A percentile compares a stretch with the other conserved stretches of the same genome.
phyloP scores from a whole-genome alignment of 768 basidiomycete genomes.

The Podaxis carcinomalis region DNA sequence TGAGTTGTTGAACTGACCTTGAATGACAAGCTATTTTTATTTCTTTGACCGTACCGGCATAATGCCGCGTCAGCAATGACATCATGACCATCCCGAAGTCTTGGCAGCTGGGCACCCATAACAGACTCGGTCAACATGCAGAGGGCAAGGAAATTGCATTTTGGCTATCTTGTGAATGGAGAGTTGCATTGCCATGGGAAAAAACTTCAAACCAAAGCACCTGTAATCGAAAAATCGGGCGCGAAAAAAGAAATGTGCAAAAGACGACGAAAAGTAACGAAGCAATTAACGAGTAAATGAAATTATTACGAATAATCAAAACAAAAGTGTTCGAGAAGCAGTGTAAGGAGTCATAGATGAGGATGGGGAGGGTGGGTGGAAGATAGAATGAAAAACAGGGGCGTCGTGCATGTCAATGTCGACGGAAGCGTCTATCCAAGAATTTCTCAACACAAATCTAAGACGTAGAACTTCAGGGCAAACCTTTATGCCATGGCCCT shows the following conservation, averaged over 20 bases:
- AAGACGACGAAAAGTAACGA: background rate
- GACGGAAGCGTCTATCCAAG: background rate
- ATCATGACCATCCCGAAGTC: background rate
- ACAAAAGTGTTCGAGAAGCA: background rate
- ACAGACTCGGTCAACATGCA: no score
- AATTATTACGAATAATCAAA: background rate
- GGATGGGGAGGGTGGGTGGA: background rate
- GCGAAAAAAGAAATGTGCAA: background rate
- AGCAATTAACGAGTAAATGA: background rate
- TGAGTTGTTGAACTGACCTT: no score
- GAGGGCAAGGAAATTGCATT: background rate
- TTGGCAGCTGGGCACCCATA: background rate
- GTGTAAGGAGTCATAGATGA: background rate
- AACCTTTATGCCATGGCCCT: slow-evolving; percentile 18
- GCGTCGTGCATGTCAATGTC: background rate
- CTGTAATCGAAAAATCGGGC: background rate
- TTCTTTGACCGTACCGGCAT: no score
- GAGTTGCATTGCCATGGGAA: background rate
- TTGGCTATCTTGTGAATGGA: slow-evolving; percentile 5
- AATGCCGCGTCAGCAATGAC: background rate
- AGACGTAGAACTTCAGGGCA: background rate
- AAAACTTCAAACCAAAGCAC: background rate
- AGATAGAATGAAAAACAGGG: background rate
- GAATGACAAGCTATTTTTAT: no score
- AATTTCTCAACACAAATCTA: background rate